Conservation (phyloP, 169 alveolate genomes). For the Eimeria praecox region DNA sequence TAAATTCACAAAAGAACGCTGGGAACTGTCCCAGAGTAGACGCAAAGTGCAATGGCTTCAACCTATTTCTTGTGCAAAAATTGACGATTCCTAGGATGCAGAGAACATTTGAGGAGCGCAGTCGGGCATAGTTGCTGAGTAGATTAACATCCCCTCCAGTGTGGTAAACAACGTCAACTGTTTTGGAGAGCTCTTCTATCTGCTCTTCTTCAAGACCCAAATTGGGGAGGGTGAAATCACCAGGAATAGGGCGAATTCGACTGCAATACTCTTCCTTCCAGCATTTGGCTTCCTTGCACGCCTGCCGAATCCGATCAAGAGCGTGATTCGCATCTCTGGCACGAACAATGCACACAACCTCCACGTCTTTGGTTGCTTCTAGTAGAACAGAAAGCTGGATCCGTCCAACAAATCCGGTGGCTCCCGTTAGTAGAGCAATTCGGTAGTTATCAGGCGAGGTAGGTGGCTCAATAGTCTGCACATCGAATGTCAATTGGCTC, state of each 20-base stretch:
- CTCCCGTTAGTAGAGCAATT: constrained; percentile 86
- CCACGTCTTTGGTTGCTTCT: constrained; percentile 66
- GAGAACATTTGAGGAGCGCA: constrained; percentile 86
- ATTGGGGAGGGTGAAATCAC: constrained; percentile 84
- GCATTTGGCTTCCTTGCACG: constrained; percentile 86
- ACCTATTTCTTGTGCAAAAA: constrained; percentile 82
- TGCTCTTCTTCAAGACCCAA: constrained; percentile 85
- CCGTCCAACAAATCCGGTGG: constrained; percentile 88
- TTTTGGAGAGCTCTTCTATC: constrained; percentile 81
- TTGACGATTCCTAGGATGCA: constrained; percentile 81
- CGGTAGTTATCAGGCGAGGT: constrained; percentile 79
- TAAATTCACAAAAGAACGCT: constrained; percentile 86
- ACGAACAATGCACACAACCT: constrained; percentile 86
- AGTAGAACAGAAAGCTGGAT: constrained; percentile 83
- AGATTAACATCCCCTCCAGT: constrained; percentile 89
- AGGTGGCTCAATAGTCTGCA: constrained; percentile 79
- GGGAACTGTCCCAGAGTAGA: constrained; percentile 89
- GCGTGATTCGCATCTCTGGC: constrained; percentile 84
- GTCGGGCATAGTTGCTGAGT: constrained; percentile 85
- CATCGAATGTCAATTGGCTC: constrained; percentile 79
- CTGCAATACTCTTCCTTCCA: constrained; percentile 84
- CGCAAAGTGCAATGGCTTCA: constrained; percentile 86
- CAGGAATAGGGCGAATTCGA: constrained; percentile 84
- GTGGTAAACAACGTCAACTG: constrained; percentile 87
- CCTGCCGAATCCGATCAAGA: constrained; percentile 84